Conservation (phyloP, 495 filamentous ascomycete genomes). For the Hypoxylon cercidicola region DNA sequence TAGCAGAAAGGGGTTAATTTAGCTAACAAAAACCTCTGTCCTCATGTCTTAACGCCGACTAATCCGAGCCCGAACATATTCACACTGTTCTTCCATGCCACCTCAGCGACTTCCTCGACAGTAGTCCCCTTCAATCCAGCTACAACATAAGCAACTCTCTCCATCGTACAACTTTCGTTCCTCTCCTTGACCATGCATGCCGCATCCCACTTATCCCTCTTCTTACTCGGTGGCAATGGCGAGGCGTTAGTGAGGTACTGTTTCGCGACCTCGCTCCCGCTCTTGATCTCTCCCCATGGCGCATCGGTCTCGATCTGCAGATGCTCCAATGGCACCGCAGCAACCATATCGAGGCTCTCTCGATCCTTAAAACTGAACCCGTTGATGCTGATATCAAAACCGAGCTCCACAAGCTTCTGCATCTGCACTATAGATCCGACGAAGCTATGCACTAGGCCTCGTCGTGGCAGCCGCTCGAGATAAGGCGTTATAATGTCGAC, state of each 20-base stretch:
- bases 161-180: conserved; percentile 78
- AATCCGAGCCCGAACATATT: conserved; percentile 73
- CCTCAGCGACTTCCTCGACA: conserved; percentile 76
- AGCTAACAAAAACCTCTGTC: neutral
- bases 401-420: conserved; percentile 66
- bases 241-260: conserved; percentile 16
- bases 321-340: conserved; percentile 70
- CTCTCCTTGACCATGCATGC: conserved; percentile 78
- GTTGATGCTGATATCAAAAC: conserved; percentile 69
- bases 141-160: conserved; percentile 75
- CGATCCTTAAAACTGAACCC: conserved; percentile 71
- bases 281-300: conserved; percentile 68
- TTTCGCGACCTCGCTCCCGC: conserved; percentile 40
- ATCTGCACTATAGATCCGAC: conserved; percentile 79
- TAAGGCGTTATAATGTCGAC: conserved; percentile 63
- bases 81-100: conserved; percentile 79
- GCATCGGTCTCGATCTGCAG: conserved; percentile 84
- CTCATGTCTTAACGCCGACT: neutral
- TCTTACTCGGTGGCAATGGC: conserved; percentile 59
- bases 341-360: conserved; percentile 76
- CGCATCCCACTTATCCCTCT: conserved; percentile 82
- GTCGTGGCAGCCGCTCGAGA: conserved; percentile 65
- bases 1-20: no score
- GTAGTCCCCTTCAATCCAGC: conserved; percentile 74
- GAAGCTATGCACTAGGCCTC: conserved; percentile 79